Evolutionary conservation across 208 protist species (phyloP).

Genomic region (Leishmania braziliensis): DNA sequence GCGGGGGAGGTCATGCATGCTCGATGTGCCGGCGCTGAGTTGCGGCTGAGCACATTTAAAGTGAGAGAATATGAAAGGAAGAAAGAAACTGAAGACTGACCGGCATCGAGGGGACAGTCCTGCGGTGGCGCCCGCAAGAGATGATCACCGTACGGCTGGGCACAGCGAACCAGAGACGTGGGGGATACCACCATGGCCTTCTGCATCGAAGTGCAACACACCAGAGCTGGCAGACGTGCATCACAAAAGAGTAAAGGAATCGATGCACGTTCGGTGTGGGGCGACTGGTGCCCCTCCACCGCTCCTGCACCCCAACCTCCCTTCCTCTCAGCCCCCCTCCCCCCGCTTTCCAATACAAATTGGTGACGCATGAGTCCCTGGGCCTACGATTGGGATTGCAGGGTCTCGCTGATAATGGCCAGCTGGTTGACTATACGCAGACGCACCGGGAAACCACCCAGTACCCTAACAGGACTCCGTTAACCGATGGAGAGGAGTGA

Average conservation of each 20-base stretch:
- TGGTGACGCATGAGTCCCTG: not conserved
- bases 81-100: not conserved
- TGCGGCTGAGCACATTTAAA: not conserved
- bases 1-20: not conserved
- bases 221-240: not conserved
- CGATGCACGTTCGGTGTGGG: not conserved
- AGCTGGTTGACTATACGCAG: not conserved
- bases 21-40: not conserved
- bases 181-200: not conserved
- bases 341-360: not conserved
- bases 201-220: not conserved
- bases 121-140: not conserved
- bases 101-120: not conserved
- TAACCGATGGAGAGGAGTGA: not conserved
- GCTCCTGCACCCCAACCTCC: too few relatives aligned
- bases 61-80: too few relatives aligned
- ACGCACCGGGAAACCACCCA: not conserved
- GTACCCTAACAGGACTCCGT: not conserved
- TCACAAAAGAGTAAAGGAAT: not conserved
- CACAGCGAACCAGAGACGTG: not conserved
- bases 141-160: not conserved
- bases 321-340: not conserved
- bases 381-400: not conserved
- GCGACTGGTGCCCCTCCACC: not conserved
- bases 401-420: not conserved